Evolutionary conservation across 1,284 basidiomycete species (phyloP), one percentile per base, ranked within the genome.

Genomic region (Rhodotorula glutinis): DNA sequence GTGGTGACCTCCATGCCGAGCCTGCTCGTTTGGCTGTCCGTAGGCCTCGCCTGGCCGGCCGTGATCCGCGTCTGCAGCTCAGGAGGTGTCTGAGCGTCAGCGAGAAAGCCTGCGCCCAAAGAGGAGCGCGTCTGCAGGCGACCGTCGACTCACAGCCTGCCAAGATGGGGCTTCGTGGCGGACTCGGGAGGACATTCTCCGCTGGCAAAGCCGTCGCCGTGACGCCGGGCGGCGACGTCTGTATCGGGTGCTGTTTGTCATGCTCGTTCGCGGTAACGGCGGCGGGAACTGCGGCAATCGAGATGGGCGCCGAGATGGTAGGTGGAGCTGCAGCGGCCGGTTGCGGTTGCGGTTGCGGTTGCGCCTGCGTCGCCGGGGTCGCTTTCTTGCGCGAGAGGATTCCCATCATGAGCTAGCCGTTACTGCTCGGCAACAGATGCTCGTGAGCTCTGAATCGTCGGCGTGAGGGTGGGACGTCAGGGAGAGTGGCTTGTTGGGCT

Each of bases 341-440:
- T 25, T n/a, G 3, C 59, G 11, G 43, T 21, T 44, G 33, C 23
- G 23, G 53, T 25, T n/a, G 3, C 59, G 11, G 43, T 21, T 44
- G 43, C 17, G 43, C 43, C 14, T 16, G 14, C 17, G 14, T 8
- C 63, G 53, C 33, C 44, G 60, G n/a, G 10, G 44, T 56, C 23
- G 62, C 53, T 68, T 73, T 73, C 60, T 73, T 73, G 58, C 68
- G 68, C 17, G 65, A 67, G 46, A 73, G 64, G 38, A 73, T 61
- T 10, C 71, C 71, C 71, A 73, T 73, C 23, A 11, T 38, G 33
- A 38, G 40, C 25, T 25, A 23, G 7, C 9, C 25, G 23, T 11
- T 46, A 21, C 44, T 30, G 43, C 4, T 21, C 33, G 33, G 5
- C 33, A 11, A 7, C 7, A 38, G 33, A 5, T 38, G 33, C 33